Percentiles rank a stretch among this genome's conserved stretches.
phyloP scores from a whole-genome alignment of 2,329 filamentous ascomycete species.

The Ophiocordyceps camponoti-floridani region DNA sequence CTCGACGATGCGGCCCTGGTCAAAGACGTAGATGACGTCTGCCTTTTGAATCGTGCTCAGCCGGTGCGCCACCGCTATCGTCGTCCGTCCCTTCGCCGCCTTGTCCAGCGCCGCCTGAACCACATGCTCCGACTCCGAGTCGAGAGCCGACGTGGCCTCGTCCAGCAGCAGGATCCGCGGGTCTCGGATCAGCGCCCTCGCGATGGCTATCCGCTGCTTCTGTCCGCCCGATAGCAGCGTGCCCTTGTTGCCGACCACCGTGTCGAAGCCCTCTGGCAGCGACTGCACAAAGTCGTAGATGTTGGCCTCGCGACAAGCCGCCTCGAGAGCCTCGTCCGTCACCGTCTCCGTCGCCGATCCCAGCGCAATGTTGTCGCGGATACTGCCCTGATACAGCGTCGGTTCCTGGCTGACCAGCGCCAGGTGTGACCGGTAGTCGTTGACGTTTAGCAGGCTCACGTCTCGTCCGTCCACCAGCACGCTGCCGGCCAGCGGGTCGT shows the following conservation, averaged over 20 bases:
- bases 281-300: constrained; percentile 55
- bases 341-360: constrained; percentile 38
- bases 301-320: constrained; percentile 41
- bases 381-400: constrained; percentile 48
- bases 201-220: constrained; percentile 53
- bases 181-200: constrained; percentile 46
- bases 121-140: constrained; percentile 43
- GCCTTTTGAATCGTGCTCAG: constrained; percentile 64
- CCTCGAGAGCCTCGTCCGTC: constrained; percentile 30
- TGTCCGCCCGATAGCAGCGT: constrained; percentile 53
- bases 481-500: constrained; percentile 45
- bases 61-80: constrained; percentile 61
- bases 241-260: constrained; percentile 47
- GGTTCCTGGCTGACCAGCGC: constrained; percentile 62
- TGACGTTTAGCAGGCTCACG: constrained; percentile 39
- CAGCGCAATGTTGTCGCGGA: constrained; percentile 52
- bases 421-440: constrained; percentile 43
- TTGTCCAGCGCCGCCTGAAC: constrained; percentile 51
- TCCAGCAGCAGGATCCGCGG: constrained; percentile 51
- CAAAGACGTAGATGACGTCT: constrained; percentile 65
- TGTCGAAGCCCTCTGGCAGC: constrained; percentile 50
- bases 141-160: constrained; percentile 54
- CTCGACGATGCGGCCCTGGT: constrained; percentile 39
- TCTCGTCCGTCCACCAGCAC: constrained; percentile 47
- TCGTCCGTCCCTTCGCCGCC: constrained; percentile 41